Conservation (phyloP, 148 eudicot genomes). For the Pharnaceum exiguum region DNA sequence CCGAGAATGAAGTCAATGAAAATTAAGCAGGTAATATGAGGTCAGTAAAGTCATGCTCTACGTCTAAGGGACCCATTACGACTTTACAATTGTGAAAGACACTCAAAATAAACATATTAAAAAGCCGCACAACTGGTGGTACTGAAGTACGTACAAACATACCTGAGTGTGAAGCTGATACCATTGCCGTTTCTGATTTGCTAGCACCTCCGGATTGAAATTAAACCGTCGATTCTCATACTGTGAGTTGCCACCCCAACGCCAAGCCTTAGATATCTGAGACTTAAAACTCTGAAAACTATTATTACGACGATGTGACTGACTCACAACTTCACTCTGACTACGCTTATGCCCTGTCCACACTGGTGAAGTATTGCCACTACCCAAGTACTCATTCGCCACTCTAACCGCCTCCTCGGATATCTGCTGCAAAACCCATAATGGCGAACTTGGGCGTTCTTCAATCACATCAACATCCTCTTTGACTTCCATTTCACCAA, state of each 20-base stretch:
- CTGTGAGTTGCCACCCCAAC: conserved; percentile 55
- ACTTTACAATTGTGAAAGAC: too few species aligned
- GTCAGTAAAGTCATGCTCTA: too few species aligned
- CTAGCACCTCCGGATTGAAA: conserved; percentile 86
- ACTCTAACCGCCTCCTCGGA: conserved; percentile 69
- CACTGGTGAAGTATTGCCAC: conserved; percentile 33
- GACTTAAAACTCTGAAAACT: conserved; percentile 64
- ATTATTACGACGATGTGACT: conserved; percentile 29
- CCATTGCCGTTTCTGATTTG: conserved; percentile 98
- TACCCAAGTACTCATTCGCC: conserved; percentile 48
- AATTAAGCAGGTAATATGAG: too few species aligned
- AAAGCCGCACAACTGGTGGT: not conserved
- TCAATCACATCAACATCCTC: conserved; percentile 35
- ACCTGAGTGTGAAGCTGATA: conserved; percentile 76
- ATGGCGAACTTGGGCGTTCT: conserved; percentile 48
- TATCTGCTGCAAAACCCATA: conserved; percentile 51
- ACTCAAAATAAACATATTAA: not conserved
- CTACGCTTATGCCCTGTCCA: conserved; percentile 49
- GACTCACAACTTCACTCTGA: conserved; percentile 50
- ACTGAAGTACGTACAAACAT: conserved; percentile 13
- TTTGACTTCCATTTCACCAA: conserved; percentile 42
- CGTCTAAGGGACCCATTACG: too few species aligned
- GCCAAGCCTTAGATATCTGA: conserved; percentile 68
- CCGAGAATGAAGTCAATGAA: too few species aligned
- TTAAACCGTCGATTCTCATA: conserved; percentile 38